phyloP scores from a whole-genome alignment of 352 stramenopile species.

The Globisporangium iwayamae region DNA sequence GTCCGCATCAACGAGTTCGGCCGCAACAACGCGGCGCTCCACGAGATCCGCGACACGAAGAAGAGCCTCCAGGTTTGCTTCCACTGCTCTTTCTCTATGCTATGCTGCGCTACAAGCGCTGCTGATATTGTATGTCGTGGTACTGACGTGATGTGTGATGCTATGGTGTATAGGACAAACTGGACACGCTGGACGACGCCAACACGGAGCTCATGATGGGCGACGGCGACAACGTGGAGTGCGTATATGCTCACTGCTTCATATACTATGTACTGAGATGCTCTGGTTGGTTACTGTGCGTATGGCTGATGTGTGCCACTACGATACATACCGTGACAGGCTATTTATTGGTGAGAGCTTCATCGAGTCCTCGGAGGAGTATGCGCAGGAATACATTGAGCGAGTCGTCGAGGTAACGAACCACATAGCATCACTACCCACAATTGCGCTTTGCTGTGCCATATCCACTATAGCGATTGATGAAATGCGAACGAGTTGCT shows the following conservation, averaged over 20 bases:
- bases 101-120: not conserved
- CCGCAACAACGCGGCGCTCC: slow-evolving; percentile 91
- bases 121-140: not conserved
- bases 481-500: not conserved
- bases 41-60: slow-evolving; percentile 91
- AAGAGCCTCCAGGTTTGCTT: slow-evolving; percentile 82
- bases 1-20: slow-evolving; percentile 98
- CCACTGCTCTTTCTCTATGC: too few species aligned
- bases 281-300: not conserved
- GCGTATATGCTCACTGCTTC: slow-evolving; percentile 9
- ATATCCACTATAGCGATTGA: not conserved
- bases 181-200: slow-evolving; percentile 96
- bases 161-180: slow-evolving; percentile 79
- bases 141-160: not conserved
- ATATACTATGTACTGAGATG: too few species aligned
- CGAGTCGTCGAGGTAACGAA: slow-evolving; percentile 73
- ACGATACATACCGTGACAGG: slow-evolving; percentile 24
- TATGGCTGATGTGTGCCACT: not conserved
- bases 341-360: slow-evolving; percentile 96
- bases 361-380: slow-evolving; percentile 92
- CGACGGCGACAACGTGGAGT: slow-evolving; percentile 82
- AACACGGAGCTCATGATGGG: slow-evolving; percentile 98
- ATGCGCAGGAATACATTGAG: slow-evolving; percentile 92
- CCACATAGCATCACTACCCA: not conserved
- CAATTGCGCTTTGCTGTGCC: not conserved